These are phyloP conservation scores for Cetraspora pellucida DNA, from an alignment of 192 early-diverging fungal genomes.

Conservation along the genomic window DNA sequence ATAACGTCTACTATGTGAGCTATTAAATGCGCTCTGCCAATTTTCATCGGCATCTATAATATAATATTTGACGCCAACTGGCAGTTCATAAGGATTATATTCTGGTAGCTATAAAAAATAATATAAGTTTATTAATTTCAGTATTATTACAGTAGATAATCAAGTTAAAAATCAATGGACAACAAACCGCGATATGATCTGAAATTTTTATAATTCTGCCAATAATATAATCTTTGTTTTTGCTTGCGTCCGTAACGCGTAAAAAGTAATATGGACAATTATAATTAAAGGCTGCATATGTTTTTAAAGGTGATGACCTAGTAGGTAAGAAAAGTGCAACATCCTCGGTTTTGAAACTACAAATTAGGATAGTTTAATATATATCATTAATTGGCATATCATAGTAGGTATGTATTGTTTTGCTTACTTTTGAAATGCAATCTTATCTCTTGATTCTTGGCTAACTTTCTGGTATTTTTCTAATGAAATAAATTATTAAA, in stretches of 20 bases:
- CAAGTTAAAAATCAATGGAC: neutral
- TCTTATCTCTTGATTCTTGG: constrained; percentile 51
- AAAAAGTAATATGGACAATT: constrained; percentile 60
- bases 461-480: constrained; percentile 52
- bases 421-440: constrained; percentile 58
- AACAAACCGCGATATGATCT: constrained; percentile 46
- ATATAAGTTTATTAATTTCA: neutral
- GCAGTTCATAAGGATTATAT: constrained; percentile 54
- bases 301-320: constrained; percentile 51
- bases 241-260: constrained; percentile 42
- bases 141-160: neutral
- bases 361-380: neutral
- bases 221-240: constrained; percentile 53
- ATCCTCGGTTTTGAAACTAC: constrained; percentile 59
- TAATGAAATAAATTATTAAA: neutral
- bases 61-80: constrained; percentile 56
- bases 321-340: constrained; percentile 59
- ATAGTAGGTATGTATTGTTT: neutral
- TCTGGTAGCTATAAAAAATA: constrained; percentile 25
- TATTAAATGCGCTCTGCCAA: constrained; percentile 32
- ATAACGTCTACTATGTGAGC: too few relatives aligned
- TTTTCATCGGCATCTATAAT: constrained; percentile 48
- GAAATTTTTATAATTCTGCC: constrained; percentile 52
- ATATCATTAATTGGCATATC: neutral
- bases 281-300: constrained; percentile 64